A percentile compares a stretch with the other conserved stretches of the same genome.
These are phyloP conservation scores for Hymenoscyphus infarciens DNA, from an alignment of 2,329 filamentous ascomycete species.

Conservation along the genomic window DNA sequence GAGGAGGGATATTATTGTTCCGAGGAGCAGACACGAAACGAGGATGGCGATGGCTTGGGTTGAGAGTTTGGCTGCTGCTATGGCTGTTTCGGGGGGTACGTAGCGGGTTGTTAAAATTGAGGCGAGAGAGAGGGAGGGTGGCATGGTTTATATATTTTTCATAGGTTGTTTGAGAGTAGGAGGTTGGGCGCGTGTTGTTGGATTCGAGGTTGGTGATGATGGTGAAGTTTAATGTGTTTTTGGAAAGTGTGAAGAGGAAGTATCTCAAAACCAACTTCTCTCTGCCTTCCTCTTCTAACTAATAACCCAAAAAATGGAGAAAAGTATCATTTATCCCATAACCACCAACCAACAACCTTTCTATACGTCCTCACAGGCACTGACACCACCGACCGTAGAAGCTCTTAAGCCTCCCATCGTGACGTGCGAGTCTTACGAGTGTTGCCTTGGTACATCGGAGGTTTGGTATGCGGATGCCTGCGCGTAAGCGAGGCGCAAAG, in stretches of 20 bases:
- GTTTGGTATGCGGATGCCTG: background rate
- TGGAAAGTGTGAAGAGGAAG: no score
- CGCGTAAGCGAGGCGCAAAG: slow-evolving; percentile 2
- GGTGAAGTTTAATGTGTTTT: no score
- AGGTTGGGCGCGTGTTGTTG: background rate
- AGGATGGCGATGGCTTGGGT: slow-evolving; percentile 5
- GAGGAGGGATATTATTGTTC: background rate
- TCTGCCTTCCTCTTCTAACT: background rate
- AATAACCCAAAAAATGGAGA: no score
- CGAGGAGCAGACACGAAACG: background rate
- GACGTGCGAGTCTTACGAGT: background rate
- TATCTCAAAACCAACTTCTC: background rate
- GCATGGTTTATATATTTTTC: background rate
- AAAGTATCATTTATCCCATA: background rate
- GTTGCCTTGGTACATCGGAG: background rate
- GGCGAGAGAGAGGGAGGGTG: background rate
- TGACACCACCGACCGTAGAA: no score
- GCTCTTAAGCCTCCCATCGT: background rate
- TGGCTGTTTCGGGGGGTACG: slow-evolving; percentile 5
- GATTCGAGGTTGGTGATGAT: no score
- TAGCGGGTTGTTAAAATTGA: background rate
- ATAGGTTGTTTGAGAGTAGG: background rate
- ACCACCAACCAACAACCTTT: background rate
- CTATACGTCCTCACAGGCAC: background rate
- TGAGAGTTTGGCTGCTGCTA: slow-evolving; percentile 6